Base-by-base conservation (phyloP, 1,284 basidiomycete species). In the Ustilago lituana region DNA sequence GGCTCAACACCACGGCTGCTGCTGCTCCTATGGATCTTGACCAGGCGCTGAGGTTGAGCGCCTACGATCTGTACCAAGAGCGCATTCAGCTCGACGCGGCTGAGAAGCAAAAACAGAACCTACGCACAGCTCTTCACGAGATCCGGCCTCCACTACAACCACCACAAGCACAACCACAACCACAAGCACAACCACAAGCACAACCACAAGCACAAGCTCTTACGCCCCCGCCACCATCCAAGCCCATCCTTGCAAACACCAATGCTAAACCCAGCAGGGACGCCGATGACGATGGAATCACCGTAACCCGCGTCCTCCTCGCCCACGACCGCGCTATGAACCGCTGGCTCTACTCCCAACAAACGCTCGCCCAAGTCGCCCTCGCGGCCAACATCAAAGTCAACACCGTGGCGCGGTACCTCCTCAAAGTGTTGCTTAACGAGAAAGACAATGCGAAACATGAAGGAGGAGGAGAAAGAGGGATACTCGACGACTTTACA, bases 241-340 rank as follows among this genome's bases (percentile, higher is more conserved):
- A n/a, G n/a, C n/a, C n/a, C n/a, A n/a, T n/a, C n/a, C n/a, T n/a
- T n/a, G n/a, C n/a, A n/a, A n/a, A n/a, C n/a, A n/a, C n/a, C n/a
- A n/a, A n/a, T n/a, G n/a, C n/a, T n/a, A n/a, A 27, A 9, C 24
- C 23, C 22, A 23, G 2, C 12, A 15, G 9, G 19, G 14, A 48
- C 39, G 43, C 38, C 32, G 45, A 55, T 38, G 56, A 64, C 40
- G 66, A 57, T 4, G 43, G 17, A 10, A 14, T 57, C n/a, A 46
- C 40, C 9, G 47, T 63, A 22, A 59, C 52, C 11, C 27, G 32
- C 0, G 57, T 61, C 6, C 19, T 43, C 14, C 47, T 58, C 8
- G 60, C 72, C 4, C 72, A 63, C 36, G 44, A 67, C 5, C 59
- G 60, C 5, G 60, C 63, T 1, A 49, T 58, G 45, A 26, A 56